Evolutionary conservation across 1,139 yeast genomes (phyloP).

Genomic region (Pichia sp.): DNA sequence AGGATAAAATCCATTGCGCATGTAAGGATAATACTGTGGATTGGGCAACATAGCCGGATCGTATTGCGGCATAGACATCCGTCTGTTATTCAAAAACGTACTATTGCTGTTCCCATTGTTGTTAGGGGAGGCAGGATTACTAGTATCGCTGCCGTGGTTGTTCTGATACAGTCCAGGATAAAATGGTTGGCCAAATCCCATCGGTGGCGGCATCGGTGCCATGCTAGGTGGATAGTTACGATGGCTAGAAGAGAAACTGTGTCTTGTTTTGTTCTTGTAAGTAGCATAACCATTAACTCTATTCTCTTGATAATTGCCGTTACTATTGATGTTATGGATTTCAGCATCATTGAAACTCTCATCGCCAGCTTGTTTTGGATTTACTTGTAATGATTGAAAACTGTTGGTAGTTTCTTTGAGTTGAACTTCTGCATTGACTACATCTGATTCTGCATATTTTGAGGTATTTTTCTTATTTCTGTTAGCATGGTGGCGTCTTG

Average conservation of each 20-base stretch:
- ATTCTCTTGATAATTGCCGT: neutral
- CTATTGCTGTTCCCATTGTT: neutral
- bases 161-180: neutral
- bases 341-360: neutral
- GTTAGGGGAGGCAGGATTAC: neutral
- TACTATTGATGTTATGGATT: neutral
- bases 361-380: neutral
- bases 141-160: neutral
- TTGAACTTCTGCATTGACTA: neutral
- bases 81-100: neutral
- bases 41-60: neutral
- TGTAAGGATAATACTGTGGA: constrained; percentile 2
- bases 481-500: neutral
- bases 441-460: neutral
- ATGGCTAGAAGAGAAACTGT: neutral
- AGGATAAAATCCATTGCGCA: neutral
- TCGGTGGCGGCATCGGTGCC: neutral
- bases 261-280: neutral
- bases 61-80: neutral
- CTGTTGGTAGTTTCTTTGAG: neutral
- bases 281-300: neutral
- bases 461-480: neutral
- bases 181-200: neutral
- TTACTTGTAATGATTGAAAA: neutral
- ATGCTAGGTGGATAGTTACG: neutral